These are phyloP conservation scores for Aphelidium insulamus DNA, from an alignment of 371 early-diverging fungal species.

Conservation along the genomic window DNA sequence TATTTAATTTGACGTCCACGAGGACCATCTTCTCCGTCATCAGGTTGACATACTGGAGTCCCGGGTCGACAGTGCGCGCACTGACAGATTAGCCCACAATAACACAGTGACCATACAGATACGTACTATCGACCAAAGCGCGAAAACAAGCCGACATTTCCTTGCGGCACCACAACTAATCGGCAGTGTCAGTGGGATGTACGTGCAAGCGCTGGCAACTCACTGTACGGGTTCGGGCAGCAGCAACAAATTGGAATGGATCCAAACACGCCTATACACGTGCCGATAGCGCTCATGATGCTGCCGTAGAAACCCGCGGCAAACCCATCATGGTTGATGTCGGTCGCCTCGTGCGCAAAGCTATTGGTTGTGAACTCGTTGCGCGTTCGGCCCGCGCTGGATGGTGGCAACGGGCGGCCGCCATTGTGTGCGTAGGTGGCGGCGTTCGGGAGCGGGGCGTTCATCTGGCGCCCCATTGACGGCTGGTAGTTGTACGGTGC, in stretches of 20 bases:
- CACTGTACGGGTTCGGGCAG: constrained; percentile 50
- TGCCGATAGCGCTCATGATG: constrained; percentile 15
- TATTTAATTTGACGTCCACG: constrained; percentile 55
- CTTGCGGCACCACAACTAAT: constrained; percentile 13
- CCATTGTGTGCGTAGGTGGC: no score
- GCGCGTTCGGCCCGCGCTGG: no score
- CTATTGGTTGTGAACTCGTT: no score
- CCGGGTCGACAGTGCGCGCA: constrained; percentile 77
- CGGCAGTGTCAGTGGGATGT: background rate
- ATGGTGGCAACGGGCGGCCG: no score
- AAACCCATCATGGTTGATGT: no score
- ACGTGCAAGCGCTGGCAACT: background rate
- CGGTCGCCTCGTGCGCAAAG: no score
- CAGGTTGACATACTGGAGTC: constrained; percentile 52
- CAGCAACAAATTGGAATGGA: constrained; percentile 33
- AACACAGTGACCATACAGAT: no score
- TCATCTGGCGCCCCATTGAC: no score
- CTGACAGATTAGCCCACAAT: no score
- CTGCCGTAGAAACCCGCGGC: constrained; percentile 13
- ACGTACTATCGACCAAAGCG: constrained; percentile 66
- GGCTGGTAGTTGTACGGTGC: no score
- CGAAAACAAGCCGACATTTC: constrained; percentile 45
- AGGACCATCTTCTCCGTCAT: constrained; percentile 34
- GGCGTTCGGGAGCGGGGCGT: no score
- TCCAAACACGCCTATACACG: constrained; percentile 17